A percentile compares a stretch with the other conserved stretches of the same genome.
Evolutionary conservation across 257 asterid genomes (phyloP).

Genomic region (Solanum rostratum): DNA sequence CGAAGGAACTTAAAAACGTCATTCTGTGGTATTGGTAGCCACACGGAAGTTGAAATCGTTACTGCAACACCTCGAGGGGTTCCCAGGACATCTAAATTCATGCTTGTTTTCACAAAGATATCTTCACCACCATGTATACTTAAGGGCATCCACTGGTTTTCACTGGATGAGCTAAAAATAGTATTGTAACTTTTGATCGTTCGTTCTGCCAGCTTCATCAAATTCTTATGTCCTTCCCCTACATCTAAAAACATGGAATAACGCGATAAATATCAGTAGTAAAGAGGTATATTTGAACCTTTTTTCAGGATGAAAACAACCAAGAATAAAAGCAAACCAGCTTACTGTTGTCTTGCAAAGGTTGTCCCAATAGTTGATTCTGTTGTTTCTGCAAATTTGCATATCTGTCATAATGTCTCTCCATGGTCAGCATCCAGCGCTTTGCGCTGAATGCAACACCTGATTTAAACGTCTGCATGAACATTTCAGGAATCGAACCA

Average conservation of each 20-base stretch:
- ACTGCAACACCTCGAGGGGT: slow-evolving; percentile 23
- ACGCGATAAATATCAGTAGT: not conserved
- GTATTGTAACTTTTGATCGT: slow-evolving; percentile 23
- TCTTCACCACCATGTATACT: slow-evolving; percentile 26
- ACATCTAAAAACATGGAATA: not conserved
- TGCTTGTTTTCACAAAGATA: slow-evolving; percentile 23
- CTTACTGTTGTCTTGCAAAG: slow-evolving; percentile 11
- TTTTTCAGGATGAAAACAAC: not conserved
- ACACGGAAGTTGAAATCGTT: slow-evolving; percentile 32
- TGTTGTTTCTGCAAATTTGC: slow-evolving; percentile 11
- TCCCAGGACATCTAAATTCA: slow-evolving; percentile 20
- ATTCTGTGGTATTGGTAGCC: slow-evolving; percentile 26
- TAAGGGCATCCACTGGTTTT: slow-evolving; percentile 30
- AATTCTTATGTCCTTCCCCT: slow-evolving; percentile 17
- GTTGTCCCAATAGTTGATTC: not conserved
- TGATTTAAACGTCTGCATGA: slow-evolving; percentile 12
- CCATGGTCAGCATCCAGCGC: slow-evolving; percentile 44
- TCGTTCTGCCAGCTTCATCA: slow-evolving; percentile 28
- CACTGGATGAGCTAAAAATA: slow-evolving; percentile 22
- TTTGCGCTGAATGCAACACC: slow-evolving; percentile 27
- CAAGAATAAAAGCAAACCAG: not conserved
- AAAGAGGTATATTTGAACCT: not conserved
- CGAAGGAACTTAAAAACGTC: slow-evolving; percentile 27
- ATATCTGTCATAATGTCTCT: slow-evolving; percentile 23
- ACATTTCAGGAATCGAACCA: slow-evolving; percentile 5